These are phyloP conservation scores for Bjerkandera adusta DNA, from an alignment of 1,284 basidiomycete genomes.

Conservation along the genomic window DNA sequence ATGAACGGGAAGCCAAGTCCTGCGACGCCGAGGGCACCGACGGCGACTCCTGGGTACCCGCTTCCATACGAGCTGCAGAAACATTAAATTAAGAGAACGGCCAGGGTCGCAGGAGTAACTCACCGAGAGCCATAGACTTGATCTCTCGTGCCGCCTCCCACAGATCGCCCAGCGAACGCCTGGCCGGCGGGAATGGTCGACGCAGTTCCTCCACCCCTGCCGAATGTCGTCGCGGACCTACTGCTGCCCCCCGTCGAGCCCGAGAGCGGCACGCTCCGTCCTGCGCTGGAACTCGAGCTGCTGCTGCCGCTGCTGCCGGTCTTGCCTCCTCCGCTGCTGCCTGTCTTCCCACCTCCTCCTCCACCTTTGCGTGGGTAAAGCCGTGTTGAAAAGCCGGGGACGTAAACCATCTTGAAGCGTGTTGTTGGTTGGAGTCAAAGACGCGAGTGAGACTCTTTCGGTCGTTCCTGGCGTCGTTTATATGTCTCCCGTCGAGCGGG, in stretches of 20 bases:
- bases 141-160: slow-evolving; percentile 39
- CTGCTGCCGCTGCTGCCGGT: slow-evolving; percentile 24
- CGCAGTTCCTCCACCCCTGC: slow-evolving; percentile 33
- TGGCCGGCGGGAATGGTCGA: slow-evolving; percentile 39
- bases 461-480: too few species aligned
- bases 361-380: slow-evolving; percentile 27
- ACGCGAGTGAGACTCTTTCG: too few species aligned
- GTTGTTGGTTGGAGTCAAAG: too few species aligned
- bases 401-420: slow-evolving; percentile 25
- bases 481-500: too few species aligned
- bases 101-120: slow-evolving; percentile 20
- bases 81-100: background rate
- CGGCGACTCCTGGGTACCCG: slow-evolving; percentile 48
- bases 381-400: slow-evolving; percentile 31
- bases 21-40: slow-evolving; percentile 42
- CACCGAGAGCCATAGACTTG: slow-evolving; percentile 41
- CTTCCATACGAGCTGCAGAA: slow-evolving; percentile 49
- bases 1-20: slow-evolving; percentile 51
- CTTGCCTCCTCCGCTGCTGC: slow-evolving; percentile 20
- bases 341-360: slow-evolving; percentile 23
- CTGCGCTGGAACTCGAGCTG: slow-evolving; percentile 8
- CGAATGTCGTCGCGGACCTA: slow-evolving; percentile 33
- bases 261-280: slow-evolving; percentile 26
- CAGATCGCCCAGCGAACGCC: slow-evolving; percentile 39
- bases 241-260: slow-evolving; percentile 26